Evolutionary conservation across 179 eudicot species (phyloP), one percentile per base, ranked within the genome.

Genomic region (Actinidia polygama): DNA sequence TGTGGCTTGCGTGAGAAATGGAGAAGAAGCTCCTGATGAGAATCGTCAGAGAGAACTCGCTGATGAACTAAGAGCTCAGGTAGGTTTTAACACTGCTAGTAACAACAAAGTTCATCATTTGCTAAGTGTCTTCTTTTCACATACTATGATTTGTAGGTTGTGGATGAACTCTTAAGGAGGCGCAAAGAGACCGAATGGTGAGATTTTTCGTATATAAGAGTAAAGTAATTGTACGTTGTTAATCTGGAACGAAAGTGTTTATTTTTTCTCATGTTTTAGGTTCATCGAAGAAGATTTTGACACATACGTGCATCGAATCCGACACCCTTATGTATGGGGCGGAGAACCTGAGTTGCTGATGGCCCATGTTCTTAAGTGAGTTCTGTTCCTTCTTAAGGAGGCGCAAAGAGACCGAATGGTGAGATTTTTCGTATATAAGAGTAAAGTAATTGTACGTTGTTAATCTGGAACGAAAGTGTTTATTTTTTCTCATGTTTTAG

Each of bases 281-380:
- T 92, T 90, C 80, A 89, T 93, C 64, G 98, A 91, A 77, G 96
- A 85, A 66, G 98, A 94, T 71, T 94, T 94, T 80, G 96, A 91
- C 85, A 71, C 84, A 15, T 94, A 94, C 81, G 91, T 91, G 70
- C 82, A 89, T 79, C 88, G 92, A 84, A 91, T 94, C 69, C 84
- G 86, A 81, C 84, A 89, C 70, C 92, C 94, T 9, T 91, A 85
- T 83, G 90, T 89, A 5, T 94, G 98, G 98, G 96, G 98, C 79
- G 98, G 96, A 83, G 96, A 94, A 82, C 98, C 92, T 3, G 96
- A 91, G 83, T 75, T 94, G 64, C 44, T 89, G n/a, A 91, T 91
- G 96, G 94, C 94, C 83, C 98, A 94, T 88, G 90, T 92, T 54
- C 85, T 94, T 5, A 88, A 84, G 98, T 94, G 77, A 91, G 94